phyloP scores from a whole-genome alignment of 2,329 filamentous ascomycete genomes.

The Neurospora crassa region DNA sequence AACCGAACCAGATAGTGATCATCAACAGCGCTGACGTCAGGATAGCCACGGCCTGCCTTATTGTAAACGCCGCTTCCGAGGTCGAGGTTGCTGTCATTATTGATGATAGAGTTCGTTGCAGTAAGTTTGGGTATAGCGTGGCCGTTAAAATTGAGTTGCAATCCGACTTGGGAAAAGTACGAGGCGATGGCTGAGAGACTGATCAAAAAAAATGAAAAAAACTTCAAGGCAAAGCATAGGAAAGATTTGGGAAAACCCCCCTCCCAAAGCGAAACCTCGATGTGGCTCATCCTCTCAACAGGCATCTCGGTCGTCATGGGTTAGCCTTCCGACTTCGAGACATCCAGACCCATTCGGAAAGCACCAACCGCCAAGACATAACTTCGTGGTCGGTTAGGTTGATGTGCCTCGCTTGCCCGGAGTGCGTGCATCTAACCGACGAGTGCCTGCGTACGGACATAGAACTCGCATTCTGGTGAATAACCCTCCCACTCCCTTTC shows the following conservation, averaged over 20 bases:
- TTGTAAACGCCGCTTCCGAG: conserved; percentile 30
- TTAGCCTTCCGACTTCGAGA: background rate
- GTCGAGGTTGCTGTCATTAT: conserved; percentile 9
- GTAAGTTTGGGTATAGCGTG: conserved; percentile 21
- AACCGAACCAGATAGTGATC: conserved; percentile 26
- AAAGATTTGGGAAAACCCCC: conserved; percentile 27
- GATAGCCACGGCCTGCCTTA: conserved; percentile 35
- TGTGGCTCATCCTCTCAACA: conserved; percentile 16
- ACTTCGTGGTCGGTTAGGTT: too few relatives aligned
- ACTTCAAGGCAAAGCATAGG: too few relatives aligned
- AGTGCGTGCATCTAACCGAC: too few relatives aligned
- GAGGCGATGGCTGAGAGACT: conserved; percentile 17
- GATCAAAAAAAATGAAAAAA: conserved; percentile 14
- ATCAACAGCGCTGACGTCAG: conserved; percentile 37
- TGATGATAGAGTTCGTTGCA: conserved; percentile 24
- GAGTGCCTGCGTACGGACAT: conserved; percentile 25
- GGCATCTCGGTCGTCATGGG: background rate
- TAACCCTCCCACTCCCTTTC: conserved; percentile 24
- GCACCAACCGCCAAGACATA: conserved; percentile 13
- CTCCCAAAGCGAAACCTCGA: conserved; percentile 21
- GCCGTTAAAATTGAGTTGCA: conserved; percentile 18
- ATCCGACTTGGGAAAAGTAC: conserved; percentile 17
- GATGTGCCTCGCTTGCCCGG: too few relatives aligned
- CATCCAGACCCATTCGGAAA: background rate
- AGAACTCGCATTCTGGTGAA: conserved; percentile 38